A percentile compares a stretch with the other conserved stretches of the same genome.
These are phyloP conservation scores for Penicillium paradoxum DNA, from an alignment of 495 filamentous ascomycete genomes.

Conservation along the genomic window DNA sequence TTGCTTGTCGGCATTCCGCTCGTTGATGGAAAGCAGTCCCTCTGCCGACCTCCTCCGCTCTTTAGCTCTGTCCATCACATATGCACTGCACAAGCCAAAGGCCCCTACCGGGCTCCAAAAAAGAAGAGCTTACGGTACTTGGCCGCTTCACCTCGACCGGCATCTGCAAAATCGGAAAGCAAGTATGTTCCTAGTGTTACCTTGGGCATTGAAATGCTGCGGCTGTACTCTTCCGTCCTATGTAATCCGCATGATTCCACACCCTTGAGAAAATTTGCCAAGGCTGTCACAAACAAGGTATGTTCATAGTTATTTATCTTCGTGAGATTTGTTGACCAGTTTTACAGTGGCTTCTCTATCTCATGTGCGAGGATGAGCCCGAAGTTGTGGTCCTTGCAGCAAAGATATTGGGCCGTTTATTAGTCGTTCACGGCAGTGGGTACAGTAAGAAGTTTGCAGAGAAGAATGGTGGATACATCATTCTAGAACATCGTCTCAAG, in stretches of 20 bases:
- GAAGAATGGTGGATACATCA: conserved; percentile 78
- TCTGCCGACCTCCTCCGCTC: conserved; percentile 79
- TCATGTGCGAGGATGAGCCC: conserved; percentile 81
- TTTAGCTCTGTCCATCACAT: conserved; percentile 90
- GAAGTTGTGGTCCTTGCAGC: conserved; percentile 75
- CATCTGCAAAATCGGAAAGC: conserved; percentile 19
- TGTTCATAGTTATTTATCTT: conserved; percentile 16
- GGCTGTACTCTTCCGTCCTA: conserved; percentile 78
- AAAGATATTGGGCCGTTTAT: conserved; percentile 81
- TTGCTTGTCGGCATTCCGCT: conserved; percentile 72
- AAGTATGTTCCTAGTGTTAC: conserved; percentile 41
- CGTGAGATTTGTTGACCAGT: conserved; percentile 11
- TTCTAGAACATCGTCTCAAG: conserved; percentile 75
- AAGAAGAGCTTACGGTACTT: conserved; percentile 49
- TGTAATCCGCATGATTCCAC: conserved; percentile 61
- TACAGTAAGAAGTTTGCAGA: conserved; percentile 82
- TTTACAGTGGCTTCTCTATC: conserved; percentile 84
- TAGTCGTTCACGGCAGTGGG: conserved; percentile 68
- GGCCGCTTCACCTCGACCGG: conserved; percentile 24
- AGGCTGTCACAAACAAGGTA: conserved; percentile 94
- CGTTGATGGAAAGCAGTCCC: conserved; percentile 70
- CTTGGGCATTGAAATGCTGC: conserved; percentile 69
- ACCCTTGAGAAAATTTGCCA: conserved; percentile 81
- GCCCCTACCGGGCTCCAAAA: conserved; percentile 36
- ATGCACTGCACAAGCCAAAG: conserved; percentile 70